A percentile compares a stretch with the other conserved stretches of the same genome.
These are phyloP conservation scores for Aspergillus panamensis DNA, from an alignment of 495 filamentous ascomycete genomes.

Conservation along the genomic window DNA sequence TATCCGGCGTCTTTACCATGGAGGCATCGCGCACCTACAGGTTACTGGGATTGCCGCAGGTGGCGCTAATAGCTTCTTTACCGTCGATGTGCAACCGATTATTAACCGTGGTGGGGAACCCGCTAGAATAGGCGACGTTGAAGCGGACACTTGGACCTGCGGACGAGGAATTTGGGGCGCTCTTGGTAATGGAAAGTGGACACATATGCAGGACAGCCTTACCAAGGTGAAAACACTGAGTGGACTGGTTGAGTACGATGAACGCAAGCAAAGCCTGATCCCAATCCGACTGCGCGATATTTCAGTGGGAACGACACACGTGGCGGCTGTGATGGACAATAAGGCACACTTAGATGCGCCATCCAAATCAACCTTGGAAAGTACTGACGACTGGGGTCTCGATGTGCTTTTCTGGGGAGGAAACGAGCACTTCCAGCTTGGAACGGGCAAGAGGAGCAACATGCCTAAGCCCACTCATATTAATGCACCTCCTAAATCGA, in stretches of 20 bases:
- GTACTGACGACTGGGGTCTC: conserved; percentile 68
- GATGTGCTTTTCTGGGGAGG: conserved; percentile 92
- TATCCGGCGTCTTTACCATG: conserved; percentile 65
- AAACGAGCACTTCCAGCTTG: conserved; percentile 90
- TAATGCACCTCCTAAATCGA: conserved; percentile 58
- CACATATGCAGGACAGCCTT: conserved; percentile 74
- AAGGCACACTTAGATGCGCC: conserved; percentile 57
- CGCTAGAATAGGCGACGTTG: conserved; percentile 47
- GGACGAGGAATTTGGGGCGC: conserved; percentile 80
- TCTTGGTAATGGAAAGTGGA: conserved; percentile 86
- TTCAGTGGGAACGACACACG: conserved; percentile 74
- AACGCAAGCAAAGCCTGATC: conserved; percentile 56
- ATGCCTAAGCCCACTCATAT: conserved; percentile 70
- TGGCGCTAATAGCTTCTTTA: conserved; percentile 81
- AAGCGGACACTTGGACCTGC: conserved; percentile 78
- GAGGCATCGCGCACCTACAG: conserved; percentile 52
- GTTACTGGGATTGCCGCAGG: conserved; percentile 79
- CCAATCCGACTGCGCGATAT: conserved; percentile 75
- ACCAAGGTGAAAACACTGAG: conserved; percentile 82
- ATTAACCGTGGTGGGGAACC: conserved; percentile 45
- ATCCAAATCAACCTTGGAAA: conserved; percentile 40
- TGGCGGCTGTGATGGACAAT: conserved; percentile 76
- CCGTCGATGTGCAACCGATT: conserved; percentile 67
- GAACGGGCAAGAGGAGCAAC: conserved; percentile 86
- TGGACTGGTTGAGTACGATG: conserved; percentile 80